Evolutionary conservation across 306 rosid genomes (phyloP), one percentile per base, ranked within the genome.

Genomic region (cucumber (Cucumis sativus)): DNA sequence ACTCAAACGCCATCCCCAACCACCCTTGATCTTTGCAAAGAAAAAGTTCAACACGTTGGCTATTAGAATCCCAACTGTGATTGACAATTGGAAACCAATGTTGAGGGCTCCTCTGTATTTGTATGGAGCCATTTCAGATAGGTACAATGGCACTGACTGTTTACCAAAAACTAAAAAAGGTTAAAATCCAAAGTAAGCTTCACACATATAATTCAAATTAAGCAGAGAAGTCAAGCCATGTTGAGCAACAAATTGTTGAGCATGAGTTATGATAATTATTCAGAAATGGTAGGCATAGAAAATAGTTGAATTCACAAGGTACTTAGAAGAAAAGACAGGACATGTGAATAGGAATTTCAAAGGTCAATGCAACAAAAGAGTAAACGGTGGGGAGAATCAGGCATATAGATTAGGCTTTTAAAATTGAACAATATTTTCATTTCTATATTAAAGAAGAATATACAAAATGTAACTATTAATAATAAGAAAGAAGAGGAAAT

Each of bases 121-220:
- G 52, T 73, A 74, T 18, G 82, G 82, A 58, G 82, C 82, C 82
- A 79, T 79, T 56, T 79, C 82, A 7, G 82, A 79, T 14, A 79
- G 74, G 28, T 79, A 79, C 7, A 79, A 64, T 20, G 82, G 82
- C 62, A 79, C 82, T 11, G 82, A 72, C 82, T 79, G 78, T 51
- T 52, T 15, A 59, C 35, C 30, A 6, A 14, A 14, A 40, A 10
- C 23, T n/a, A 2, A 25, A 8, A 49, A 33, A 11, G 5, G 12
- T 71, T 21, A 69, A 62, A 62, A 28, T 30, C 16, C 67, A 58
- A 58, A 55, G 3, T 33, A 33, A 33, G 5, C 5, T 33, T 33
- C 30, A 28, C 30, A 28, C 1, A 23, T 23, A 23, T 28, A 28
- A 28, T 28, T 28, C 30, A 28, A 28, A 28, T 47, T 11, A 64